Percentiles rank a stretch among this genome's conserved stretches.
phyloP scores from a whole-genome alignment of 331 rosid genomes.

The Ulmus americana region DNA sequence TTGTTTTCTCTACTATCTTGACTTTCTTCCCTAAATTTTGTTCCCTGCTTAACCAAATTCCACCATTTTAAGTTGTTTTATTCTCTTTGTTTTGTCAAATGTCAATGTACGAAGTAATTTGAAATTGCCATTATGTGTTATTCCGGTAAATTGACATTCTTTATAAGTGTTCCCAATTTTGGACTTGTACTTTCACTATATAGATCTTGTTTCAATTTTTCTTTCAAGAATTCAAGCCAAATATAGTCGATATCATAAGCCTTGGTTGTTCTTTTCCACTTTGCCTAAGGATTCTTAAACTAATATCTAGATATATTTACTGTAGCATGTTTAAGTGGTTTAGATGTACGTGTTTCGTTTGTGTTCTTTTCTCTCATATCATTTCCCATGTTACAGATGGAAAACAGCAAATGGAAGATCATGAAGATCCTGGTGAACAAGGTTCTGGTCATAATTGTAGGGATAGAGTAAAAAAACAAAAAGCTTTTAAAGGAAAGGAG shows the following conservation, averaged over 20 bases:
- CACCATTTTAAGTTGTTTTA: not conserved
- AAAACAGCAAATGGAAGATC: constrained; percentile 36
- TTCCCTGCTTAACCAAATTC: not conserved
- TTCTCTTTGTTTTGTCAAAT: not conserved
- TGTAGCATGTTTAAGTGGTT: not conserved
- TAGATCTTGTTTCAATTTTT: not conserved
- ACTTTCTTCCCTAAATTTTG: not conserved
- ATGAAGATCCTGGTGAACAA: constrained; percentile 13
- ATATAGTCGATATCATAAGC: not conserved
- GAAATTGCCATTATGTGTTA: not conserved
- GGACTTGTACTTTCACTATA: not conserved
- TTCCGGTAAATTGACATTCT: not conserved
- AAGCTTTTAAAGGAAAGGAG: constrained; percentile 23
- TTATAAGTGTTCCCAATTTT: not conserved
- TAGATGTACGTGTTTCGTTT: not conserved
- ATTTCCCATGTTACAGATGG: constrained; percentile 31
- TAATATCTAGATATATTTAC: not conserved
- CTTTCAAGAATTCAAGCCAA: not conserved
- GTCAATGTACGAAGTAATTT: not conserved
- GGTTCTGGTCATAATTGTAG: constrained; percentile 23
- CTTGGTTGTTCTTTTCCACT: not conserved
- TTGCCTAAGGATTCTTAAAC: not conserved
- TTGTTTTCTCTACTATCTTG: not conserved
- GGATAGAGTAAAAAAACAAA: constrained; percentile 20
- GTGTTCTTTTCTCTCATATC: not conserved